Evolutionary conservation across 805 yeast genomes (phyloP).

Genomic region (Isabelozyma pseudorhagii): DNA sequence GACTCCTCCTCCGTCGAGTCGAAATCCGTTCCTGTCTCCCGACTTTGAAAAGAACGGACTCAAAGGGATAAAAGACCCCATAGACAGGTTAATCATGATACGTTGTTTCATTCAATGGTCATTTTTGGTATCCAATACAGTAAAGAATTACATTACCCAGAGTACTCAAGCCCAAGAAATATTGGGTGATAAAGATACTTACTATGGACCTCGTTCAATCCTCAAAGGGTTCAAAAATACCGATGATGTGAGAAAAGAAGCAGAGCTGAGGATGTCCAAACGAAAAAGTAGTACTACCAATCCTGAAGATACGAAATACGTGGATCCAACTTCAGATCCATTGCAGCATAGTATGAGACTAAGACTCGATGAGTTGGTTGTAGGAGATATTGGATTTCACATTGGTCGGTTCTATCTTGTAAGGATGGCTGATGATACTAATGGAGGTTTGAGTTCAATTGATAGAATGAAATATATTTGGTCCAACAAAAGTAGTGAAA

Average conservation of each 20-base stretch:
- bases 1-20: conserved; percentile 2
- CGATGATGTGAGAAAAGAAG: conserved; percentile 26
- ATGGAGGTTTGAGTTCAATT: conserved; percentile 36
- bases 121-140: conserved; percentile 25
- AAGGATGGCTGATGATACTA: conserved; percentile 29
- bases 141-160: conserved; percentile 22
- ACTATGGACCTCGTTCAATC: conserved; percentile 32
- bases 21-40: conserved; percentile 15
- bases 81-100: conserved; percentile 34
- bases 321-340: conserved; percentile 40
- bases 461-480: conserved; percentile 28
- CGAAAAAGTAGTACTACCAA: conserved; percentile 12
- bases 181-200: conserved; percentile 37
- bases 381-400: conserved; percentile 39
- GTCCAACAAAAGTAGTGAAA: conserved; percentile 5
- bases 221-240: conserved; percentile 33
- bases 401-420: conserved; percentile 39
- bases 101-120: conserved; percentile 36
- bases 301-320: conserved; percentile 16
- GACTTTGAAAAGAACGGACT: conserved; percentile 33
- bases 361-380: conserved; percentile 31
- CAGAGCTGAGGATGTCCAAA: conserved; percentile 26
- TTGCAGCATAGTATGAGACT: conserved; percentile 27
- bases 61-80: conserved; percentile 24
- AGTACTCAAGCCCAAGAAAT: conserved; percentile 27